Conservation (phyloP, 257 asterid genomes). For the Misopates orontium region DNA sequence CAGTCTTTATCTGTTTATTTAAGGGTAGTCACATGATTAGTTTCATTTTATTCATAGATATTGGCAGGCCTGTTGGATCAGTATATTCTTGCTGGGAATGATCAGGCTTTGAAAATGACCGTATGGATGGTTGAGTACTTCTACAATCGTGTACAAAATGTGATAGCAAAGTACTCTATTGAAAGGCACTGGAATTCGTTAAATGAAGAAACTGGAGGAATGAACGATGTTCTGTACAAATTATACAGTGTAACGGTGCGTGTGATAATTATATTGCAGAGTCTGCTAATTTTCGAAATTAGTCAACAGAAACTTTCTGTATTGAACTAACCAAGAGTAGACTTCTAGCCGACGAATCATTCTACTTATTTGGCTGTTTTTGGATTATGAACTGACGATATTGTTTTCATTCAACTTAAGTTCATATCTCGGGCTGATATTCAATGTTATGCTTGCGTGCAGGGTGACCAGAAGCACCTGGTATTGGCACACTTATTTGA, state of each 20-base stretch:
- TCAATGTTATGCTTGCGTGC: constrained; percentile 23
- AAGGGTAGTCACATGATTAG: background rate
- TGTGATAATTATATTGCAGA: background rate
- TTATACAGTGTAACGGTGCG: constrained; percentile 71
- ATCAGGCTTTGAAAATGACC: constrained; percentile 57
- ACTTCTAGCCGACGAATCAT: no score
- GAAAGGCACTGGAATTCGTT: constrained; percentile 70
- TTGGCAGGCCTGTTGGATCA: constrained; percentile 92
- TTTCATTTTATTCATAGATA: constrained; percentile 42
- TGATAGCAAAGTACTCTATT: constrained; percentile 56
- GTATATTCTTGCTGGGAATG: constrained; percentile 57
- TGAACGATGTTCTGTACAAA: constrained; percentile 87
- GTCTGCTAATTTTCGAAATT: no score
- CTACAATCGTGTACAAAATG: constrained; percentile 74
- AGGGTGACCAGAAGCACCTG: constrained; percentile 85
- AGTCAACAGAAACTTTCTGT: no score
- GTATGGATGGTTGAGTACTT: constrained; percentile 82
- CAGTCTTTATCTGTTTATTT: background rate
- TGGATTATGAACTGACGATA: no score
- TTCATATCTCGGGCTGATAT: no score
- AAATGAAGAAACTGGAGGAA: constrained; percentile 93
- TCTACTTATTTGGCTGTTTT: no score
- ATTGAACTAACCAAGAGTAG: no score
- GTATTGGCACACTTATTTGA: constrained; percentile 83
- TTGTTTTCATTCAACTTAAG: no score